phyloP scores from a whole-genome alignment of 306 rosid genomes.

The Dalbergia oliveri region DNA sequence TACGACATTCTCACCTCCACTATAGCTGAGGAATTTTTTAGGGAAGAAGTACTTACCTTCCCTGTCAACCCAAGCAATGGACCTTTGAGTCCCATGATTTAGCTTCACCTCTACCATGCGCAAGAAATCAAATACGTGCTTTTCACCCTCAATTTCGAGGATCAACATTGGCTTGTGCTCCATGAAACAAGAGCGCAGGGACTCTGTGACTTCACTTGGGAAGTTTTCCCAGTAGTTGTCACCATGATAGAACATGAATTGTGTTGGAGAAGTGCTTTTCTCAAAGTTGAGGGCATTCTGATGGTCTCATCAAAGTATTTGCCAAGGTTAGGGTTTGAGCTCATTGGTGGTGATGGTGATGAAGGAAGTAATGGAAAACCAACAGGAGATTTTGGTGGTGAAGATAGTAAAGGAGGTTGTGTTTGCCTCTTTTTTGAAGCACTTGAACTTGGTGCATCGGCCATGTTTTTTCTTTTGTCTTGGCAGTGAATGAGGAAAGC shows the following conservation, averaged over 20 bases:
- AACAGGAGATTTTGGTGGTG: too few relatives aligned
- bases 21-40: constrained; percentile 23
- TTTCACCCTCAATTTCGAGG: constrained; percentile 51
- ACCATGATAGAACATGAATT: constrained; percentile 61
- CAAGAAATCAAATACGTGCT: constrained; percentile 56
- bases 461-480: too few relatives aligned
- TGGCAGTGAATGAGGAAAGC: too few relatives aligned
- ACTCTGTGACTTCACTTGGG: constrained; percentile 38
- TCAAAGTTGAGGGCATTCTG: constrained; percentile 53
- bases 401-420: too few relatives aligned
- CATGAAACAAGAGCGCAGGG: constrained; percentile 48
- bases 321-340: too few relatives aligned
- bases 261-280: constrained; percentile 53
- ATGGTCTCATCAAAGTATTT: background rate
- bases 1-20: constrained; percentile 42
- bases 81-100: constrained; percentile 55
- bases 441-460: too few relatives aligned
- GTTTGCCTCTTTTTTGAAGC: too few relatives aligned
- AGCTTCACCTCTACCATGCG: constrained; percentile 67
- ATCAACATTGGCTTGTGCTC: constrained; percentile 52
- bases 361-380: too few relatives aligned
- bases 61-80: constrained; percentile 74
- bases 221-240: constrained; percentile 60
- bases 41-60: constrained; percentile 64
- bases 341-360: too few relatives aligned